Conservation (phyloP, 345 rosid species). For the Alliaria petiolata region DNA sequence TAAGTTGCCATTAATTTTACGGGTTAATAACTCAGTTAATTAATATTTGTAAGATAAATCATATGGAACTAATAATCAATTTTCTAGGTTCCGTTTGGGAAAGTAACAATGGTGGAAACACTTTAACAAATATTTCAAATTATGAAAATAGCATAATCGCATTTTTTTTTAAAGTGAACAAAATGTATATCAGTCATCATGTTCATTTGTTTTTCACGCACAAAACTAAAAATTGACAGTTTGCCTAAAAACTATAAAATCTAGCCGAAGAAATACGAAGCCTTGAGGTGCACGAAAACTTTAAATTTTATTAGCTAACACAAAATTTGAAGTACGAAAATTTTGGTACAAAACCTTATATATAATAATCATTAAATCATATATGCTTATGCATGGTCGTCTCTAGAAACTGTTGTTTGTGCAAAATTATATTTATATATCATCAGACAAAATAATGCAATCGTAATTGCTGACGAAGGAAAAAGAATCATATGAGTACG, state of each 20-base stretch:
- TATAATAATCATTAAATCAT: neutral
- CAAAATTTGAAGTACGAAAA: neutral
- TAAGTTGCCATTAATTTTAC: too few relatives aligned
- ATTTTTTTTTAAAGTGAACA: too few relatives aligned
- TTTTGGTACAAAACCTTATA: neutral
- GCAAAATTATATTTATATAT: too few relatives aligned
- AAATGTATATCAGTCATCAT: too few relatives aligned
- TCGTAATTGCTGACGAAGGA: conserved; percentile 1
- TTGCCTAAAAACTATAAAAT: neutral
- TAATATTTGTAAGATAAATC: too few relatives aligned
- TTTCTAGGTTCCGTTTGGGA: too few relatives aligned
- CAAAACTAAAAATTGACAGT: neutral
- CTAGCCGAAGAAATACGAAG: neutral
- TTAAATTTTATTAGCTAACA: neutral
- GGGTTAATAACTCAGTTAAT: too few relatives aligned
- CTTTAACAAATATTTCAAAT: too few relatives aligned
- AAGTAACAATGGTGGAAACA: too few relatives aligned
- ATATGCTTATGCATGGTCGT: neutral
- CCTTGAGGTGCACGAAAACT: conserved; percentile 1
- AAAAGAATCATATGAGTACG: neutral
- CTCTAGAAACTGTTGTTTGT: neutral
- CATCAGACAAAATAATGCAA: neutral
- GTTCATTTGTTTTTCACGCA: too few relatives aligned
- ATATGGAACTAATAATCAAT: too few relatives aligned
- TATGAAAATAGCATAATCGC: too few relatives aligned